Base-by-base conservation (phyloP, 768 basidiomycete species). In the Tremella fuciformis region DNA sequence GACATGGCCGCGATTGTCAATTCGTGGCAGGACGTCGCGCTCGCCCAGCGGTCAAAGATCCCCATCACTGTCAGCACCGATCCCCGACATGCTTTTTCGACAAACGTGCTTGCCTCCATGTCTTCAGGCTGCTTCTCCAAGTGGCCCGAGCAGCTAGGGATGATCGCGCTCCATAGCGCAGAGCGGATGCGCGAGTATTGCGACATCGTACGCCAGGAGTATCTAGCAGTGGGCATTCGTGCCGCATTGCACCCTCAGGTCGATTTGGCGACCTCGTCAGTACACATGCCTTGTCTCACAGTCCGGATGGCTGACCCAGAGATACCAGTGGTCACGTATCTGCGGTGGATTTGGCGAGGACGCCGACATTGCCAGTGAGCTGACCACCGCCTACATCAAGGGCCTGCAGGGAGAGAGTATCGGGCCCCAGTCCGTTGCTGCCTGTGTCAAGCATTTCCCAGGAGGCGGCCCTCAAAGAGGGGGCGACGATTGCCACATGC, bases 371-470 rank as follows among this genome's bases (percentile, higher is more conserved):
- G 55, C 55, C 8, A 34, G 55, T 18, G 40, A 40, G 22, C 34
- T 57, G 21, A 48, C 50, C 26, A 19, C 48, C 9, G 55, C 55
- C 9, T 46, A 49, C 22, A 40, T 57, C 46, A 37, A 24, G 37
- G 55, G 55, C 4, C 24, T 57, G 3, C 55, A 57, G 37, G 55
- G 55, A 0, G 19, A 34, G 3, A 25, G 16, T 11, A 22, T 55
- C 22, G 49, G 53, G 1, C 24, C 47, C 21, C 26, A 13, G 4
- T 60, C 59, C 34, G 55, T 60, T 39, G 38, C 59, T 11, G 55
- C 54, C 2, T 60, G 59, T 22, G 59, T 60, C 38, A 60, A 60
- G 42, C 59, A 60, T 39, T 60, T 60, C 54, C 59, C 59, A 2
- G 59, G 59, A 21, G 59, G 59, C 13, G 59, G 53, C 11, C 59